Evolutionary conservation across 768 basidiomycete species (phyloP).

Genomic region (Lyophyllum atratum): DNA sequence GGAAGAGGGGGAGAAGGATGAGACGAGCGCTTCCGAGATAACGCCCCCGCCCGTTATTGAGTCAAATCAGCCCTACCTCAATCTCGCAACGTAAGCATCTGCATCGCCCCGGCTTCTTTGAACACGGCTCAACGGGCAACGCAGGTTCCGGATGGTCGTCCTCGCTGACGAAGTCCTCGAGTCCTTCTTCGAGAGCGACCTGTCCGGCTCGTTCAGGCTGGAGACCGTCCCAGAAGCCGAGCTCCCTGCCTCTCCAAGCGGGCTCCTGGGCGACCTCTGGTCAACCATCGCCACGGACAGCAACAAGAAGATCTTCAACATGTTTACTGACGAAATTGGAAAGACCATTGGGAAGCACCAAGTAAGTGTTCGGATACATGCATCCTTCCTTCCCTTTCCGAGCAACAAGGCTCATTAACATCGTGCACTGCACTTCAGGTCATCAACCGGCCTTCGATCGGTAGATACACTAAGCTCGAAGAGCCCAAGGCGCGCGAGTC

Average conservation of each 20-base stretch:
- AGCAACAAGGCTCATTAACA: background rate
- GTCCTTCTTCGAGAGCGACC: conserved; percentile 93
- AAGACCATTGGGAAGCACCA: conserved; percentile 94
- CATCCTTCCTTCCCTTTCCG: background rate
- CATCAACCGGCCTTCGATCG: conserved; percentile 80
- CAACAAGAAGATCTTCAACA: conserved; percentile 93
- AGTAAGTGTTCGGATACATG: conserved; percentile 35
- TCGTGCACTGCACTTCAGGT: conserved; percentile 41
- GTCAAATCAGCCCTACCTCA: conserved; percentile 89
- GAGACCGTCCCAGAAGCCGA: conserved; percentile 71
- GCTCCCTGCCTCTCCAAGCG: conserved; percentile 55
- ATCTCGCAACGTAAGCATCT: conserved; percentile 73
- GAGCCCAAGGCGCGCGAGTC: conserved; percentile 91
- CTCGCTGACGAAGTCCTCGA: conserved; percentile 96
- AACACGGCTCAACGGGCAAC: conserved; percentile 6
- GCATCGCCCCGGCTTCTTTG: background rate
- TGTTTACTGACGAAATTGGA: conserved; percentile 91
- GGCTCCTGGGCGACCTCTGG: conserved; percentile 83
- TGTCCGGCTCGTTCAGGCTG: conserved; percentile 85
- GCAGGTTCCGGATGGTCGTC: conserved; percentile 97
- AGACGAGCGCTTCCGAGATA: conserved; percentile 31
- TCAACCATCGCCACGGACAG: conserved; percentile 87
- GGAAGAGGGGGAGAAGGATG: conserved; percentile 8
- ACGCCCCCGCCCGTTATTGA: conserved; percentile 50
- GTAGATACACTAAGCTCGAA: conserved; percentile 78